These are phyloP conservation scores for Entomortierella lignicola DNA, from an alignment of 192 early-diverging fungal genomes.

Conservation along the genomic window DNA sequence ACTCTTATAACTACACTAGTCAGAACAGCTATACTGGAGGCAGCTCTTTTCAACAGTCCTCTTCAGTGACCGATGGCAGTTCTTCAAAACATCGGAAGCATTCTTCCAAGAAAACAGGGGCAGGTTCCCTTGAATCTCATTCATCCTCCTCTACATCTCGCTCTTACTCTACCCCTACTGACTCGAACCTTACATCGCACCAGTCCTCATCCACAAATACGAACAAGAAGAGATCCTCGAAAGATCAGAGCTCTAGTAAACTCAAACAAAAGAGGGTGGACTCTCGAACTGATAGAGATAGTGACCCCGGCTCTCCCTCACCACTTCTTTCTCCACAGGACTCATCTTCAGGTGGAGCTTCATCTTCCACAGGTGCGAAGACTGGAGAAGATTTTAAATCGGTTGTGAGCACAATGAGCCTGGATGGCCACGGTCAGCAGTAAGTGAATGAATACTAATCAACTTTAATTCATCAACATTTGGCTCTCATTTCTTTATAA, in stretches of 20 bases:
- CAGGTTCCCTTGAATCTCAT: neutral
- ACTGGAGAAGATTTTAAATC: conserved; percentile 61
- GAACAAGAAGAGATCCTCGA: conserved; percentile 43
- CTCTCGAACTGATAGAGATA: conserved; percentile 25
- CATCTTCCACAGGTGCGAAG: conserved; percentile 8
- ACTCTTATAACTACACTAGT: conserved; percentile 20
- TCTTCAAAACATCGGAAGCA: conserved; percentile 1
- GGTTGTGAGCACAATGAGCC: conserved; percentile 72
- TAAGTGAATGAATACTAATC: conserved; percentile 34
- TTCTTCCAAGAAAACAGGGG: conserved; percentile 6
- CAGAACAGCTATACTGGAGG: conserved; percentile 1
- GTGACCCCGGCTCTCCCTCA: conserved; percentile 35
- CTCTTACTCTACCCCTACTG: neutral
- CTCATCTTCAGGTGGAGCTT: conserved; percentile 15
- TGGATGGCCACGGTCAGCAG: conserved; percentile 77
- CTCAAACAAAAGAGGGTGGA: conserved; percentile 39
- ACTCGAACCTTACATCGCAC: neutral
- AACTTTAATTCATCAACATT: conserved; percentile 6
- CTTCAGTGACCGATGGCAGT: neutral
- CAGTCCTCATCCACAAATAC: neutral
- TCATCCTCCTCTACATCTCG: conserved; percentile 14
- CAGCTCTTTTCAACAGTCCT: conserved; percentile 7
- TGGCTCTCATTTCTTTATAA: neutral
- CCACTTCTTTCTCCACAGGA: conserved; percentile 25
- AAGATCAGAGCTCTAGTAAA: conserved; percentile 45